phyloP scores from a whole-genome alignment of 106 monocot genomes.

The Dioscorea zingiberensis region DNA sequence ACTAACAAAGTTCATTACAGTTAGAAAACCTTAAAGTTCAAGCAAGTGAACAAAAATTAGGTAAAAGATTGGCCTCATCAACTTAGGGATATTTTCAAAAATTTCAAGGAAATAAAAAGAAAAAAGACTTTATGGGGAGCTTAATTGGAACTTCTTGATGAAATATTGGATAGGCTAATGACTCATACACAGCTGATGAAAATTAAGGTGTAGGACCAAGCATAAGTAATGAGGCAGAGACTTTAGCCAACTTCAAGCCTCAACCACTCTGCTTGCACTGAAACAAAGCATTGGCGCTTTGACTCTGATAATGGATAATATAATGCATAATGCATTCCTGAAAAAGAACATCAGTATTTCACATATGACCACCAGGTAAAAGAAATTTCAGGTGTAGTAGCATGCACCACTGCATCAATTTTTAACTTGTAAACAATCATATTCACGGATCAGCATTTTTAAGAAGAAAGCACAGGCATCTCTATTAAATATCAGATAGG shows the following conservation, averaged over 20 bases:
- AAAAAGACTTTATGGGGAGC: not conserved
- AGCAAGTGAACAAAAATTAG: not conserved
- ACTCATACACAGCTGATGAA: not conserved
- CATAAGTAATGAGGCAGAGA: not conserved
- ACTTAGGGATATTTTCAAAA: not conserved
- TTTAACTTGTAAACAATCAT: too few species aligned
- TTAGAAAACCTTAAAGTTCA: not conserved
- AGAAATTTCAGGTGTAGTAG: too few species aligned
- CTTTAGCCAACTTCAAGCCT: not conserved
- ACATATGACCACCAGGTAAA: too few species aligned
- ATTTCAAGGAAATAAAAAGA: not conserved
- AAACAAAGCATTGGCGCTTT: too few species aligned
- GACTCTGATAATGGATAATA: too few species aligned
- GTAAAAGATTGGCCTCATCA: not conserved
- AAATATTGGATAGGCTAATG: not conserved
- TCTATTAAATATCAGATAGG: too few species aligned
- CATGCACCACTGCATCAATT: too few species aligned
- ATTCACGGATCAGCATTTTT: too few species aligned
- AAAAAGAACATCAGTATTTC: too few species aligned
- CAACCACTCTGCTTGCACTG: too few species aligned
- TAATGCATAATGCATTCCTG: too few species aligned
- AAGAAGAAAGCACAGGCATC: too few species aligned
- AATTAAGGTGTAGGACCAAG: not conserved
- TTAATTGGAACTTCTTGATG: not conserved
- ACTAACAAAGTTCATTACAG: not conserved